phyloP scores from a whole-genome alignment of 2,329 filamentous ascomycete species.

The Parastagonospora avenae region DNA sequence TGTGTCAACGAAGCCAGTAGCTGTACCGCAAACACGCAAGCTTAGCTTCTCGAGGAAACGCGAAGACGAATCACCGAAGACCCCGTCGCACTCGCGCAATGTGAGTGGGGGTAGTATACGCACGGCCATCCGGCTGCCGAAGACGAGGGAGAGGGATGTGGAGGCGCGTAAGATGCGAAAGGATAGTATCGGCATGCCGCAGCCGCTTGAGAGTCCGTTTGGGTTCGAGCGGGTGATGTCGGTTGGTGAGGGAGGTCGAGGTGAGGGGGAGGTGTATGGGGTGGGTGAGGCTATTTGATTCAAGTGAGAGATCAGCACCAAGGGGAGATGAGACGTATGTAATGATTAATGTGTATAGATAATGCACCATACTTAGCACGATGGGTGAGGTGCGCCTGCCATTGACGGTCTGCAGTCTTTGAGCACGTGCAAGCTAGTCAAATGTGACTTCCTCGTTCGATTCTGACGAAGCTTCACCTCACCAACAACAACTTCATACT shows the following conservation, averaged over 20 bases:
- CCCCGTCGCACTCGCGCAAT: conserved; percentile 26
- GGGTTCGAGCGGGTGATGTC: conserved; percentile 11
- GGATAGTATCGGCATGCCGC: conserved; percentile 32
- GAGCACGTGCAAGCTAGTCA: no score
- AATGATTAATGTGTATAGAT: not conserved
- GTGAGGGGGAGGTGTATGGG: not conserved
- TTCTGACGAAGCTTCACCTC: no score
- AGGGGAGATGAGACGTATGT: not conserved
- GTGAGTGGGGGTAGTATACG: conserved; percentile 30
- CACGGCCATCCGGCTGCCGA: conserved; percentile 27
- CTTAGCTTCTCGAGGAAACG: conserved; percentile 11
- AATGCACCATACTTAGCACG: no score
- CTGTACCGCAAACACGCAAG: conserved; percentile 5
- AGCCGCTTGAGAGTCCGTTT: conserved; percentile 26
- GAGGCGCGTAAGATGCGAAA: conserved; percentile 24
- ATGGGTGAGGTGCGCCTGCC: no score
- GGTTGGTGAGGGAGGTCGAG: not conserved
- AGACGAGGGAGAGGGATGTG: conserved; percentile 23
- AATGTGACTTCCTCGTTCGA: no score
- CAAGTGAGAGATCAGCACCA: not conserved
- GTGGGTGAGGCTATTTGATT: conserved; percentile 8
- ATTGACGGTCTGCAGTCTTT: no score
- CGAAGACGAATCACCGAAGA: conserved; percentile 9
- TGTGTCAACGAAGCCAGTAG: not conserved
- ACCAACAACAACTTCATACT: no score